Evolutionary conservation across 768 basidiomycete genomes (phyloP).

Genomic region (Tylopilus intermedius): DNA sequence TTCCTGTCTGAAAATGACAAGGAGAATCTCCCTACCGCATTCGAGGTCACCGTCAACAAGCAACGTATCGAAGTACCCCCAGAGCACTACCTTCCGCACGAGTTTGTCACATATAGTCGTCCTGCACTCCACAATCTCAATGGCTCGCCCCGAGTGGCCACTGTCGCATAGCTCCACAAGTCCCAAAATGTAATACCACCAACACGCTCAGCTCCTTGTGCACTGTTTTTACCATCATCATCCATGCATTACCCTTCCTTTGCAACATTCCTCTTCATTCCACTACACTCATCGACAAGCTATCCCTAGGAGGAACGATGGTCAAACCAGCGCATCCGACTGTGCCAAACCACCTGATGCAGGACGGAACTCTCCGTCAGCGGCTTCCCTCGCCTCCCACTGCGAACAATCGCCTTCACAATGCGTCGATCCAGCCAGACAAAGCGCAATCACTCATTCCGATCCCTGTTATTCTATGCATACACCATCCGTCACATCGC

Average conservation of each 20-base stretch:
- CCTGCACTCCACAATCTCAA: constrained; percentile 76
- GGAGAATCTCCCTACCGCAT: constrained; percentile 69
- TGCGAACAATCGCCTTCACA: constrained; percentile 8
- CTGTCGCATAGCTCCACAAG: constrained; percentile 56
- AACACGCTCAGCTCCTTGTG: constrained; percentile 57
- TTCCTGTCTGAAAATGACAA: constrained; percentile 69
- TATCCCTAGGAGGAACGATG: constrained; percentile 32
- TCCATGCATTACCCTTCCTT: constrained; percentile 58
- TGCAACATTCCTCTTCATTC: constrained; percentile 54
- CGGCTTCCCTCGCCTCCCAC: constrained; percentile 9
- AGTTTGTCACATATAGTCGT: constrained; percentile 75
- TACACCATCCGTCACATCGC: constrained; percentile 48
- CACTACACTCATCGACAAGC: constrained; percentile 43
- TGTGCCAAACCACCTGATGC: constrained; percentile 21
- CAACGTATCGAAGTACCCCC: constrained; percentile 61
- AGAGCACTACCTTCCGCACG: constrained; percentile 76
- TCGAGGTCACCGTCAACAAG: constrained; percentile 72
- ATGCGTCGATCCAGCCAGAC: constrained; percentile 22
- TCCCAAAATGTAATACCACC: constrained; percentile 76
- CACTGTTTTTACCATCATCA: constrained; percentile 62
- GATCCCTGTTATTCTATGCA: constrained; percentile 51
- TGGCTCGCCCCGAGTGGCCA: constrained; percentile 47
- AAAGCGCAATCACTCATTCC: constrained; percentile 37
- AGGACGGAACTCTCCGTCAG: constrained; percentile 6
- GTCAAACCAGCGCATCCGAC: constrained; percentile 11